Conservation (phyloP, 2,329 filamentous ascomycete species). For the Ceratocystis colombiana region DNA sequence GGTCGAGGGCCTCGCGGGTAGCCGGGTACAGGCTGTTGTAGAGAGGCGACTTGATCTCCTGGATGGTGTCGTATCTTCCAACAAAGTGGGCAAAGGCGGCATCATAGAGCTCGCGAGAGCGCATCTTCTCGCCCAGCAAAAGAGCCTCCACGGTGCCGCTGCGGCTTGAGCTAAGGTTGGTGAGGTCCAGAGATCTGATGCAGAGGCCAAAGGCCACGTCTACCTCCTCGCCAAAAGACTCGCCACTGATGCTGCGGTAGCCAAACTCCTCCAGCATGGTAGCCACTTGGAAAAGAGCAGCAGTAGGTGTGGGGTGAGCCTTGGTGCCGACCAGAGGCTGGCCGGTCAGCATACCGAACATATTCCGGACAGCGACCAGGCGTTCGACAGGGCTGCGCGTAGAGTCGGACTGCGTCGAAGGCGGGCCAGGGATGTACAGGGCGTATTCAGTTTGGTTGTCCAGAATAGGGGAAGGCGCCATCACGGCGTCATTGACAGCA, state of each 20-base stretch:
- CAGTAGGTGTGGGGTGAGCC: constrained; percentile 42
- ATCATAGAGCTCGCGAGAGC: constrained; percentile 70
- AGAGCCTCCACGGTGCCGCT: constrained; percentile 86
- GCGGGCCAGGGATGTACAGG: constrained; percentile 44
- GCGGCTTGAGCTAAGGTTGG: constrained; percentile 68
- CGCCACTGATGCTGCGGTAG: constrained; percentile 47
- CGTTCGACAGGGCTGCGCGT: constrained; percentile 34
- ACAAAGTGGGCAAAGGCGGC: constrained; percentile 87
- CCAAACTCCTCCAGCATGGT: constrained; percentile 46
- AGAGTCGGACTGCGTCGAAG: constrained; percentile 33
- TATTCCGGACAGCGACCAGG: constrained; percentile 50
- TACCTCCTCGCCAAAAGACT: constrained; percentile 50
- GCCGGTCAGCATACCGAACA: constrained; percentile 56
- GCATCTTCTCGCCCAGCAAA: constrained; percentile 80
- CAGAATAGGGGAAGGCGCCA: constrained; percentile 33
- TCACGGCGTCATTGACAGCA: constrained; percentile 41
- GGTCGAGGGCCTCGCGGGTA: constrained; percentile 70
- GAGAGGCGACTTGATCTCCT: constrained; percentile 55
- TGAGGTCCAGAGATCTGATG: constrained; percentile 64
- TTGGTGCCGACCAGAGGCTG: constrained; percentile 53
- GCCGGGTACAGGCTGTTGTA: constrained; percentile 58
- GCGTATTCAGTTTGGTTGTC: constrained; percentile 38
- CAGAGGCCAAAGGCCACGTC: constrained; percentile 62
- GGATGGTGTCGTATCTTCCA: constrained; percentile 70
- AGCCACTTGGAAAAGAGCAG: constrained; percentile 46